These are phyloP conservation scores for Poronia punctata DNA, from an alignment of 495 filamentous ascomycete genomes.

Conservation along the genomic window DNA sequence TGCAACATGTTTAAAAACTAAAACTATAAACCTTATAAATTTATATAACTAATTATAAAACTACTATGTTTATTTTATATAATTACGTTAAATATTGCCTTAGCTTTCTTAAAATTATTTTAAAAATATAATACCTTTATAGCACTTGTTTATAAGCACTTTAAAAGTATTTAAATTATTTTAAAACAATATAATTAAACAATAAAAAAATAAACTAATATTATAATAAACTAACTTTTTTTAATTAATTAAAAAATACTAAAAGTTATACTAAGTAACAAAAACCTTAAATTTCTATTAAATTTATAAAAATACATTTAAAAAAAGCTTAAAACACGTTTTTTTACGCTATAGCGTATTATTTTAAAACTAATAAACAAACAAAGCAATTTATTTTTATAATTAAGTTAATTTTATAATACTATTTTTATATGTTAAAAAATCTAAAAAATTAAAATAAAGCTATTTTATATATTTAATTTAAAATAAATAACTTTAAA, in stretches of 20 bases:
- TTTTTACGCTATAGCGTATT: constrained; percentile 1
- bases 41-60: not conserved
- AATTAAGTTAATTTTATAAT: constrained; percentile 3
- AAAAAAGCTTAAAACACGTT: not conserved
- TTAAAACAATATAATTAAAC: not conserved
- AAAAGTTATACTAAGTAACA: not conserved
- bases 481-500: constrained; percentile 2
- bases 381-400: constrained; percentile 2
- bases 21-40: constrained; percentile 1
- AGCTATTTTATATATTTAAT: not conserved
- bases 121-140: constrained; percentile 2
- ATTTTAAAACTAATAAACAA: constrained; percentile 2
- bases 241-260: not conserved
- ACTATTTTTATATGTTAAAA: constrained; percentile 3
- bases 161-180: not conserved
- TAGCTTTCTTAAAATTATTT: not conserved
- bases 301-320: not conserved
- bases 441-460: not conserved
- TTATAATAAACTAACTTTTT: not conserved
- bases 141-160: not conserved
- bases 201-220: not conserved
- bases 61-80: constrained; percentile 2
- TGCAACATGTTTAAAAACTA: not conserved
- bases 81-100: not conserved
- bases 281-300: not conserved